These are phyloP conservation scores for Aureobasidium sp. DNA, from an alignment of 2,329 filamentous ascomycete genomes.

Conservation along the genomic window DNA sequence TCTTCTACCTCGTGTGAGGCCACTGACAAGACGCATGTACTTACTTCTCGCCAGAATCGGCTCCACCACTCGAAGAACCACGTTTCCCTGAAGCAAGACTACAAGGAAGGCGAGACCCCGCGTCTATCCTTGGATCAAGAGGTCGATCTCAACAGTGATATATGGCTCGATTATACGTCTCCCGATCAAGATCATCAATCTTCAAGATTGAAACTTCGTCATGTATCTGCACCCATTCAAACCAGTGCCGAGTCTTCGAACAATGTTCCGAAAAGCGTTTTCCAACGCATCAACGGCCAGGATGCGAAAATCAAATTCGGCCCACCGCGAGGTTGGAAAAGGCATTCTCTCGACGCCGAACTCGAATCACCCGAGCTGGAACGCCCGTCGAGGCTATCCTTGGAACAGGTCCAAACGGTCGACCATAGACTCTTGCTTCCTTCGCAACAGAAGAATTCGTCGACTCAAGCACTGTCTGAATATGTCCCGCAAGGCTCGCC, in stretches of 20 bases:
- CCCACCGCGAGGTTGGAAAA: conserved; percentile 10
- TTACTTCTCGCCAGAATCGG: conserved; percentile 6
- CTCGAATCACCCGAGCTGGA: conserved; percentile 14
- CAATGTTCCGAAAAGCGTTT: background rate
- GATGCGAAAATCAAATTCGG: background rate
- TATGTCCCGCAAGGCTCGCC: background rate
- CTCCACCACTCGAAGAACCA: conserved; percentile 1
- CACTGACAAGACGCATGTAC: background rate
- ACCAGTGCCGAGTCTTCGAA: background rate
- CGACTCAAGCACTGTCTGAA: background rate
- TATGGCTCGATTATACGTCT: conserved; percentile 7
- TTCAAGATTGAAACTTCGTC: background rate
- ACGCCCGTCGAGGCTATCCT: background rate
- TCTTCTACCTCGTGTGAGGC: background rate
- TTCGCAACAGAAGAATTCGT: background rate
- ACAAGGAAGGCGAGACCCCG: background rate
- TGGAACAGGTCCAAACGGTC: background rate
- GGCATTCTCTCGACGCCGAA: conserved; percentile 13
- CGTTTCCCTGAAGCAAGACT: background rate
- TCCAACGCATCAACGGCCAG: background rate
- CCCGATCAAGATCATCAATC: background rate
- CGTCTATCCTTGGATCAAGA: background rate
- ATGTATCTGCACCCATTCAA: conserved; percentile 10
- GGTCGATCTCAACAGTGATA: background rate
- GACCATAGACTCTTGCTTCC: background rate